Evolutionary conservation across 2,329 filamentous ascomycete genomes (phyloP).

Genomic region (Thelonectria blattea): DNA sequence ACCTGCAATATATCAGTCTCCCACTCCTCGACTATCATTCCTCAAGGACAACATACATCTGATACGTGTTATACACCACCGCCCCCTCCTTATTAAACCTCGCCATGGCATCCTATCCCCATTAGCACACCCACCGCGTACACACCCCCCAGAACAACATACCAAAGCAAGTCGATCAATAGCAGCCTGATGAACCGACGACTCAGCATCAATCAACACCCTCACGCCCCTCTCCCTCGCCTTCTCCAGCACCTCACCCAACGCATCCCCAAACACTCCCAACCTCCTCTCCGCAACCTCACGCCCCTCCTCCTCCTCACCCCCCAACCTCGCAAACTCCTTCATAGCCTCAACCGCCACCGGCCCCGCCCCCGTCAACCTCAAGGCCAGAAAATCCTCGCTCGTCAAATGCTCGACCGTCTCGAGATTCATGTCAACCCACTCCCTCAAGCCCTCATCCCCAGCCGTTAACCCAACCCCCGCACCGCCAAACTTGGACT

Average conservation of each 20-base stretch:
- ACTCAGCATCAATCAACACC: constrained; percentile 19
- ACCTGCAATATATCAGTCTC: too few relatives aligned
- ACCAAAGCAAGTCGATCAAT: constrained; percentile 17
- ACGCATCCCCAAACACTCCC: neutral
- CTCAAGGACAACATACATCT: constrained; percentile 8
- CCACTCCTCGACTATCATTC: too few relatives aligned
- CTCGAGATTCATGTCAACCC: too few relatives aligned
- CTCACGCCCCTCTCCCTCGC: constrained; percentile 11
- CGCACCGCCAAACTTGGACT: too few relatives aligned
- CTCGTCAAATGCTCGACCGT: neutral
- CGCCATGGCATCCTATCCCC: constrained; percentile 6
- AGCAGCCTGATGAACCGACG: constrained; percentile 13
- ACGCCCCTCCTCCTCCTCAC: too few relatives aligned
- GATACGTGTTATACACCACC: constrained; percentile 20
- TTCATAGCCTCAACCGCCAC: constrained; percentile 16
- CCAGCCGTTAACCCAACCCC: too few relatives aligned
- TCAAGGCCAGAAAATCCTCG: constrained; percentile 10
- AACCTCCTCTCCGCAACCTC: too few relatives aligned
- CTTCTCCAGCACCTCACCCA: neutral
- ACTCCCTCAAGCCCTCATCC: too few relatives aligned
- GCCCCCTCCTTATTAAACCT: constrained; percentile 10
- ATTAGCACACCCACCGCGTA: neutral
- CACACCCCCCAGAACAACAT: neutral
- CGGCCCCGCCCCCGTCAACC: constrained; percentile 15
- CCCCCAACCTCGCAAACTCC: constrained; percentile 1